These are phyloP conservation scores for Hemileia vastatrix DNA, from an alignment of 1,284 basidiomycete genomes.

Conservation along the genomic window DNA sequence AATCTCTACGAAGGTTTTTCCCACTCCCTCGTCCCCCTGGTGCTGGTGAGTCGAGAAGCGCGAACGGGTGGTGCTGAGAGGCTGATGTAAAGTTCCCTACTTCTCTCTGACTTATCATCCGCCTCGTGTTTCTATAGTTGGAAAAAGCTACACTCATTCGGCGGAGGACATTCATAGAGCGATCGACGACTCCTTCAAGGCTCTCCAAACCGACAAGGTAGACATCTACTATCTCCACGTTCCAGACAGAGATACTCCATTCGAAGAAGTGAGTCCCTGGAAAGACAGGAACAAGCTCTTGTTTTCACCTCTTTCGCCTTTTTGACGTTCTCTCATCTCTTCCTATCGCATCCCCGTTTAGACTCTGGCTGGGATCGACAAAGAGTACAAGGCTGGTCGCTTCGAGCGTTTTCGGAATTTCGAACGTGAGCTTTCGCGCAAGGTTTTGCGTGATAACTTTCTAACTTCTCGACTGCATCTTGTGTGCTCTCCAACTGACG, in stretches of 20 bases:
- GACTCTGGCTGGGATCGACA: slow-evolving; percentile 51
- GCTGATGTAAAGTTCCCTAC: background rate
- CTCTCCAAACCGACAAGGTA: slow-evolving; percentile 44
- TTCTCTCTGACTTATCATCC: background rate
- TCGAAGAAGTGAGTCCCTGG: slow-evolving; percentile 45
- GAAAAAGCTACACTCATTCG: slow-evolving; percentile 30
- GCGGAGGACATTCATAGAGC: slow-evolving; percentile 33
- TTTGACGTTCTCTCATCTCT: background rate
- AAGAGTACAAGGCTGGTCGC: slow-evolving; percentile 51
- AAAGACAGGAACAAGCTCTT: background rate
- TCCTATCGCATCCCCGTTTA: background rate
- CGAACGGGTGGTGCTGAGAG: background rate
- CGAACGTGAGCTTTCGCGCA: slow-evolving; percentile 48
- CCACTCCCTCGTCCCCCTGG: background rate
- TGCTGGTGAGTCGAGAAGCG: background rate
- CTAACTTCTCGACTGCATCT: too few species aligned
- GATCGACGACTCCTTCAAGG: slow-evolving; percentile 39
- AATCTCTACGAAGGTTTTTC: background rate
- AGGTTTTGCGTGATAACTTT: background rate
- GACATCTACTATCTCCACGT: slow-evolving; percentile 55
- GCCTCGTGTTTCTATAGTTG: background rate
- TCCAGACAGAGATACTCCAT: slow-evolving; percentile 51
- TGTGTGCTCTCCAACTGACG: too few species aligned
- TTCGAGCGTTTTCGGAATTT: slow-evolving; percentile 51
- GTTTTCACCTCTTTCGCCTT: background rate